These are phyloP conservation scores for Candida bentonensis DNA, from an alignment of 805 yeast species.

Conservation along the genomic window DNA sequence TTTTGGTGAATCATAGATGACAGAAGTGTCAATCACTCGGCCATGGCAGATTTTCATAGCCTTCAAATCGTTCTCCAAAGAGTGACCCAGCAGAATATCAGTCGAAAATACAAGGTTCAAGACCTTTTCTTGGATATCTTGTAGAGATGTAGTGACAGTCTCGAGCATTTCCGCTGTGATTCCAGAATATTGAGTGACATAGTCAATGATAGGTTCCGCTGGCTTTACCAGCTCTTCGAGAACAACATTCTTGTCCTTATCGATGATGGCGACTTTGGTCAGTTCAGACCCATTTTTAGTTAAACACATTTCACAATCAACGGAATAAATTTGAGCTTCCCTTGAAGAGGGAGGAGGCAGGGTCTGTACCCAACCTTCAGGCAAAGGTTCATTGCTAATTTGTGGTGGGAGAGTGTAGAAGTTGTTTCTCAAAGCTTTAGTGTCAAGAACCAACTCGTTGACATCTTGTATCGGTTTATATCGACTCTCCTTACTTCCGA, in stretches of 20 bases:
- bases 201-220: constrained; percentile 55
- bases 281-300: constrained; percentile 40
- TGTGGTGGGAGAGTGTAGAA: not conserved
- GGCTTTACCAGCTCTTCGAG: constrained; percentile 75
- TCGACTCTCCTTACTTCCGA: not conserved
- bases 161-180: constrained; percentile 57
- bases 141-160: constrained; percentile 47
- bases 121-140: constrained; percentile 53
- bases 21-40: constrained; percentile 64
- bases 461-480: not conserved
- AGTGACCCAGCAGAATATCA: constrained; percentile 79
- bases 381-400: not conserved
- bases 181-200: constrained; percentile 75
- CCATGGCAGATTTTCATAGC: constrained; percentile 64
- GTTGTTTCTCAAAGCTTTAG: not conserved
- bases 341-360: not conserved
- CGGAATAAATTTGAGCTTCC: constrained; percentile 39
- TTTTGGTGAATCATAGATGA: constrained; percentile 56
- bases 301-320: constrained; percentile 92
- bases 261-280: constrained; percentile 64
- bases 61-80: constrained; percentile 67
- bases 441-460: not conserved
- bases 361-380: not conserved
- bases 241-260: constrained; percentile 40
- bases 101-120: constrained; percentile 31